phyloP scores from a whole-genome alignment of 768 basidiomycete species.

The Mycena galopus region DNA sequence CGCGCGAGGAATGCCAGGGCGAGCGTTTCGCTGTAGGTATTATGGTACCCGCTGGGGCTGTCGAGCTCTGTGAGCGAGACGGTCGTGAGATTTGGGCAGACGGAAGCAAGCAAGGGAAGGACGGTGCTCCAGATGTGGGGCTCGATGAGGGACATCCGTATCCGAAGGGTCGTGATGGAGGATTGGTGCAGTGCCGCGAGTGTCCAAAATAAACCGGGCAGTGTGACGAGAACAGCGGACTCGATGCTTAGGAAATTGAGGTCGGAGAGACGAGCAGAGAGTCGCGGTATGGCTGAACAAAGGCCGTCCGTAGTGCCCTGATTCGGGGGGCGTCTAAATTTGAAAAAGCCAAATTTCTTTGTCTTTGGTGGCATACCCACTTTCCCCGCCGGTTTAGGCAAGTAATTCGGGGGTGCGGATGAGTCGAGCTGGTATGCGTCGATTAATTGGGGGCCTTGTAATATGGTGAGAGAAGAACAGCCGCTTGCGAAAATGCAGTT shows the following conservation, averaged over 20 bases:
- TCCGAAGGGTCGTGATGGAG: background rate
- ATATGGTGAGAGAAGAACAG: background rate
- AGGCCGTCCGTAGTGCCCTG: background rate
- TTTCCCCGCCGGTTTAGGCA: background rate
- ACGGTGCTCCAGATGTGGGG: background rate
- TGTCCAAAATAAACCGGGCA: background rate
- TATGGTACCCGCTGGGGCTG: background rate
- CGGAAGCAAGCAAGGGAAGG: background rate
- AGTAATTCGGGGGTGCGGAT: background rate
- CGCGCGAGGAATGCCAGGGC: background rate
- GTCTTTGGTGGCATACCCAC: background rate
- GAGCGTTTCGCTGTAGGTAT: background rate
- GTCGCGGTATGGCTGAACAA: no score
- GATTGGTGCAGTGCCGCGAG: background rate
- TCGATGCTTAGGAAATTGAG: background rate
- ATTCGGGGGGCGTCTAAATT: background rate
- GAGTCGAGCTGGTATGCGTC: background rate
- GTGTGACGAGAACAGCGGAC: background rate
- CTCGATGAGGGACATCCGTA: background rate
- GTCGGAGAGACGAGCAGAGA: background rate
- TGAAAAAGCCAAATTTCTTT: background rate
- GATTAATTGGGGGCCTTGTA: background rate
- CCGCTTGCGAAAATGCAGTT: background rate
- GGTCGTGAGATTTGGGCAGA: background rate
- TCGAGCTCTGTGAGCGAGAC: conserved; percentile 1